Evolutionary conservation across 495 filamentous ascomycete species (phyloP).

Genomic region (Penicillium parvum): DNA sequence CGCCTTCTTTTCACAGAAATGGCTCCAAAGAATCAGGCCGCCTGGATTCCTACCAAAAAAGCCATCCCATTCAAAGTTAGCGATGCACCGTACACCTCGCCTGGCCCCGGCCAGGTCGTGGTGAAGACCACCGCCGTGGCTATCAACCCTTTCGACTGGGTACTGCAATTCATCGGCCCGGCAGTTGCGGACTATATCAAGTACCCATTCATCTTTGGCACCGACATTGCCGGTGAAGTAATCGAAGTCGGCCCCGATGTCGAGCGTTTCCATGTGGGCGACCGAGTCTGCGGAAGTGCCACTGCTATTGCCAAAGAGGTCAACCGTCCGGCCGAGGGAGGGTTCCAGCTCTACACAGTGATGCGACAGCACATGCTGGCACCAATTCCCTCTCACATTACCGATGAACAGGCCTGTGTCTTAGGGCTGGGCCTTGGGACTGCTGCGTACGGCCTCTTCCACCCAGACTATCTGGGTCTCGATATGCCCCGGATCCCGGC

Average conservation of each 20-base stretch:
- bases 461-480: no score
- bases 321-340: slow-evolving; percentile 13
- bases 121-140: slow-evolving; percentile 40
- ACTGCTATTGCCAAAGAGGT: neutral
- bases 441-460: slow-evolving; percentile 43
- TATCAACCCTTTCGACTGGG: slow-evolving; percentile 40
- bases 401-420: slow-evolving; percentile 40
- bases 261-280: slow-evolving; percentile 31
- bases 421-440: slow-evolving; percentile 47
- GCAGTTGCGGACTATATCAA: slow-evolving; percentile 3
- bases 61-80: slow-evolving; percentile 29
- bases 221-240: slow-evolving; percentile 41
- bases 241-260: slow-evolving; percentile 33
- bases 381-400: slow-evolving; percentile 35
- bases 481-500: slow-evolving; percentile 30
- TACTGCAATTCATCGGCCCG: slow-evolving; percentile 28
- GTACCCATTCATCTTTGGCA: slow-evolving; percentile 35
- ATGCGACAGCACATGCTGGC: slow-evolving; percentile 19
- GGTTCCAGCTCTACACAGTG: slow-evolving; percentile 30
- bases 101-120: slow-evolving; percentile 31
- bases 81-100: slow-evolving; percentile 28
- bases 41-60: slow-evolving; percentile 30
- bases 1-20: neutral
- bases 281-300: slow-evolving; percentile 42
- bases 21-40: slow-evolving; percentile 37